Percentiles rank a stretch among this genome's conserved stretches.
Evolutionary conservation across 345 rosid genomes (phyloP).

Genomic region (Erysimum cheiranthoides): DNA sequence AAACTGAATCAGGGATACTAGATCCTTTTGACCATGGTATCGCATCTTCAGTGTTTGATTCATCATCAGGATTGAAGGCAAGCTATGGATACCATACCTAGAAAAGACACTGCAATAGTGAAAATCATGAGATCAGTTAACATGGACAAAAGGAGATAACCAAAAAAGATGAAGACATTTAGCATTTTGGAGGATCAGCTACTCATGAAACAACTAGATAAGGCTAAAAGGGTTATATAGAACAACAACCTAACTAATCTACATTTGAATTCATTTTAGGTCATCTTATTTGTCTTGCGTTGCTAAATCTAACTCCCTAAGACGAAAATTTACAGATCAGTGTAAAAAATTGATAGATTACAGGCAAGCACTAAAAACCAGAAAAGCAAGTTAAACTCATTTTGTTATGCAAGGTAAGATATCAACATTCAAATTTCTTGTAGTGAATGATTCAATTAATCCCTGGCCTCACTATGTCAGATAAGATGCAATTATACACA

Average conservation of each 20-base stretch:
- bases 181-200: neutral
- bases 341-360: neutral
- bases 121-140: conserved; percentile 26
- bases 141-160: conserved; percentile 14
- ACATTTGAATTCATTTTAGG: conserved; percentile 3
- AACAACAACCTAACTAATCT: neutral
- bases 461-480: neutral
- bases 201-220: conserved; percentile 1
- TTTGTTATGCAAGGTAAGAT: neutral
- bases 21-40: conserved; percentile 71
- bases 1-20: conserved; percentile 64
- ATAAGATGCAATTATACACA: conserved; percentile 8
- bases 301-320: neutral
- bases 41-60: conserved; percentile 64
- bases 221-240: neutral
- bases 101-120: conserved; percentile 69
- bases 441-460: neutral
- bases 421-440: conserved; percentile 6
- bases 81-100: conserved; percentile 83
- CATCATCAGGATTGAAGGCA: conserved; percentile 79
- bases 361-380: neutral
- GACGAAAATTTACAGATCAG: neutral
- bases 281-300: neutral
- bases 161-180: neutral
- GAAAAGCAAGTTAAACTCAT: neutral